Evolutionary conservation across 805 yeast species (phyloP).

Genomic region (Martiniozyma abietophila): DNA sequence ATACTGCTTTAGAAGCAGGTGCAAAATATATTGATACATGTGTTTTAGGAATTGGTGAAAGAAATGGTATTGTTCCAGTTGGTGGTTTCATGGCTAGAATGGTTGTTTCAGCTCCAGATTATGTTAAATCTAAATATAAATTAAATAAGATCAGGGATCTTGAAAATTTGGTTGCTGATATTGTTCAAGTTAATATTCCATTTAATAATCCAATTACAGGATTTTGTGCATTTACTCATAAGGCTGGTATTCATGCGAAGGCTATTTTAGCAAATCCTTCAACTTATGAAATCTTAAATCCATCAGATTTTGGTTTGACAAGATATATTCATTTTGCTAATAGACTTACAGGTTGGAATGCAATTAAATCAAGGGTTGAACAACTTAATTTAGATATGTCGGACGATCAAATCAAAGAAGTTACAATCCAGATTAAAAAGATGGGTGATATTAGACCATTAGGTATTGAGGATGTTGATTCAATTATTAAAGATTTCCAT

Average conservation of each 20-base stretch:
- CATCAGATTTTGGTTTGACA: conserved; percentile 50
- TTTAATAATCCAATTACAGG: conserved; percentile 58
- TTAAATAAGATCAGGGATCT: conserved; percentile 46
- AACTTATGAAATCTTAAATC: conserved; percentile 52
- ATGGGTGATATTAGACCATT: conserved; percentile 54
- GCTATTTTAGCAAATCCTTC: conserved; percentile 56
- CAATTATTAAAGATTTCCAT: conserved; percentile 47
- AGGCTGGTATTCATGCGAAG: conserved; percentile 57
- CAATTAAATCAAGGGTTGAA: conserved; percentile 52
- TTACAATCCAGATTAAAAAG: conserved; percentile 43
- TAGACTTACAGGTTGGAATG: conserved; percentile 56
- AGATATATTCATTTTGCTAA: conserved; percentile 54
- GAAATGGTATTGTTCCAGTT: conserved; percentile 54
- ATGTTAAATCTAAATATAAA: conserved; percentile 49
- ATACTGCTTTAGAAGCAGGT: conserved; percentile 55
- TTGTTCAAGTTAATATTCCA: conserved; percentile 50
- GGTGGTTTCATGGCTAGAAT: conserved; percentile 57
- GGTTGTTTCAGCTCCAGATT: conserved; percentile 53
- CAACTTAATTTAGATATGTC: conserved; percentile 47
- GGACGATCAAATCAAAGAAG: conserved; percentile 49
- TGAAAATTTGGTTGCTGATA: conserved; percentile 51
- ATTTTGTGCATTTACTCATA: conserved; percentile 56
- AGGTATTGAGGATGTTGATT: conserved; percentile 53
- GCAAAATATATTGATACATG: conserved; percentile 51
- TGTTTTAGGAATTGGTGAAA: conserved; percentile 53